Conservation (phyloP, 441 rosid genomes). For the Theobroma grandiflorum region DNA sequence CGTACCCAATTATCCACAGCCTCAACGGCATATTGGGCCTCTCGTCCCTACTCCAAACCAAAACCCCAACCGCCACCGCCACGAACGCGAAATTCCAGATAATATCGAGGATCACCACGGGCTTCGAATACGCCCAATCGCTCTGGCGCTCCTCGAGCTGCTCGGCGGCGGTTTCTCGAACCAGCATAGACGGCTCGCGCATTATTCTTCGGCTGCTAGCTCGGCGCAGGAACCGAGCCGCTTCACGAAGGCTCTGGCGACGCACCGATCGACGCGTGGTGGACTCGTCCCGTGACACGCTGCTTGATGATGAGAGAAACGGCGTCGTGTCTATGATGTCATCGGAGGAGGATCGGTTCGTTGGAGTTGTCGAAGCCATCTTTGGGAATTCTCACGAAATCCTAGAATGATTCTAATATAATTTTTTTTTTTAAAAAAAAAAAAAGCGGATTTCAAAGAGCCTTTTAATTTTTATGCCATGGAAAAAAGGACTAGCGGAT, state of each 20-base stretch:
- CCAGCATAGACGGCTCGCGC: constrained; percentile 96
- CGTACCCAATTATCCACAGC: constrained; percentile 89
- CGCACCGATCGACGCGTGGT: constrained; percentile 48
- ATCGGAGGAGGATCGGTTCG: constrained; percentile 52
- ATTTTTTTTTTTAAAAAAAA: too few species aligned
- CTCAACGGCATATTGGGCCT: constrained; percentile 72
- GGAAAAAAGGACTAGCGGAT: not conserved
- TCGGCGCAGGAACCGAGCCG: constrained; percentile 84
- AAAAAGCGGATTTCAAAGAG: not conserved
- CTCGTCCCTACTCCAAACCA: constrained; percentile 75
- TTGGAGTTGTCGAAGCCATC: constrained; percentile 38
- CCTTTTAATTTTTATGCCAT: not conserved
- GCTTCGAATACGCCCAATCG: constrained; percentile 98
- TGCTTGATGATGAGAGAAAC: constrained; percentile 49
- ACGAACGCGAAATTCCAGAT: constrained; percentile 91
- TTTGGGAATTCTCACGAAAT: constrained; percentile 13
- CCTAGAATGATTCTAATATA: not conserved
- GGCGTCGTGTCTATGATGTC: constrained; percentile 77
- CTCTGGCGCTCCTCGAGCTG: constrained; percentile 98
- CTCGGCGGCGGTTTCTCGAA: constrained; percentile 95
- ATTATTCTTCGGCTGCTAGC: constrained; percentile 94
- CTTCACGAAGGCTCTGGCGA: constrained; percentile 79
- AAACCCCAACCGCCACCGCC: constrained; percentile 69
- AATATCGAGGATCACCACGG: constrained; percentile 90
- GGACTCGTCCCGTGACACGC: constrained; percentile 34